Percentiles rank a stretch among this genome's conserved stretches.
Conservation (phyloP, 257 asterid genomes). For the Marsdenia floribunda region DNA sequence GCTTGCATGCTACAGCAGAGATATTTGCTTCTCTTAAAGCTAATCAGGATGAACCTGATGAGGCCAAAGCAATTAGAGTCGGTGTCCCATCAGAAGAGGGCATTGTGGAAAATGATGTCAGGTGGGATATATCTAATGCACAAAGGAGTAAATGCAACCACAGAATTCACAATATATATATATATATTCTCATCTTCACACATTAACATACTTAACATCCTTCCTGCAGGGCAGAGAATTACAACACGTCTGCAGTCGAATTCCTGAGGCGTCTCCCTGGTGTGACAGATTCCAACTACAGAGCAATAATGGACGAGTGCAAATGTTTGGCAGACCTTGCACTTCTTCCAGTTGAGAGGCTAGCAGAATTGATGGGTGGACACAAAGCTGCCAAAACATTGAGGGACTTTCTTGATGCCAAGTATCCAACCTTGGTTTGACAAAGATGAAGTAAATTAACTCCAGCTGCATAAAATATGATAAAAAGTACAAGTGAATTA, state of each 20-base stretch:
- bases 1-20: constrained; percentile 94
- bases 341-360: constrained; percentile 65
- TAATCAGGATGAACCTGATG: constrained; percentile 98
- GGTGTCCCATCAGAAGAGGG: constrained; percentile 99
- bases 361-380: constrained; percentile 83
- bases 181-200: too few relatives aligned
- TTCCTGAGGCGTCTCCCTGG: constrained; percentile 90
- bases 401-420: constrained; percentile 96
- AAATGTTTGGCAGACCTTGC: constrained; percentile 78
- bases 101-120: constrained; percentile 67
- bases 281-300: constrained; percentile 85
- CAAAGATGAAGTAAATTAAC: not conserved
- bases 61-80: constrained; percentile 83
- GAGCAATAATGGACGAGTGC: constrained; percentile 80
- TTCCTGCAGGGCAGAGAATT: constrained; percentile 75
- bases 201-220: not conserved
- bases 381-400: constrained; percentile 74
- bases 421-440: constrained; percentile 75
- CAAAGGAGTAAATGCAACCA: not conserved
- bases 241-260: constrained; percentile 87
- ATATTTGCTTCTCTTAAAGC: constrained; percentile 73
- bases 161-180: not conserved
- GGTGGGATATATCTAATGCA: constrained; percentile 36
- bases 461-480: not conserved
- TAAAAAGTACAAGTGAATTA: not conserved